Evolutionary conservation across 306 rosid genomes (phyloP).

Genomic region (Fragaria vesca): DNA sequence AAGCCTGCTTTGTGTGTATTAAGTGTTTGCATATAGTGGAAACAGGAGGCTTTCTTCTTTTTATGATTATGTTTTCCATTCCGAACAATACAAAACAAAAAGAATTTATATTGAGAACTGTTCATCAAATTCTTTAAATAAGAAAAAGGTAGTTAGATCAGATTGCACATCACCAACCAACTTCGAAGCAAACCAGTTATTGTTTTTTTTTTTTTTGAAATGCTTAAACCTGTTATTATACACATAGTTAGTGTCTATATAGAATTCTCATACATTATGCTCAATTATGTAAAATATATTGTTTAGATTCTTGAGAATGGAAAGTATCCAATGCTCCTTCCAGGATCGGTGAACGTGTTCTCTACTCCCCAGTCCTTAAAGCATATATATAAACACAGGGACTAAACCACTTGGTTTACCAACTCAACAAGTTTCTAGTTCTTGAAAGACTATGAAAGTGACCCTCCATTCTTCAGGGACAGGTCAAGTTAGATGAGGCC

Average conservation of each 20-base stretch:
- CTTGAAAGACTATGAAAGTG: not conserved
- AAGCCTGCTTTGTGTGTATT: conserved; percentile 7
- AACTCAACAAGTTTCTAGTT: not conserved
- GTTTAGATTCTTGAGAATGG: not conserved
- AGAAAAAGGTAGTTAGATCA: not conserved
- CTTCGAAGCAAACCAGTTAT: not conserved
- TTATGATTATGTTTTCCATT: not conserved
- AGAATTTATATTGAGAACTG: not conserved
- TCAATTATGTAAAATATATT: not conserved
- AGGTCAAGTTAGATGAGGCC: not conserved
- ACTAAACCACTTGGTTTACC: not conserved
- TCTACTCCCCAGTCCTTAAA: not conserved
- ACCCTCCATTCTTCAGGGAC: conserved; percentile 2
- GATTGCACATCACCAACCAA: conserved; percentile 4
- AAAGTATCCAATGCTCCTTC: not conserved
- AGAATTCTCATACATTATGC: not conserved
- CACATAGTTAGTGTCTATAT: not conserved
- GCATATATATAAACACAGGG: not conserved
- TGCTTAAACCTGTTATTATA: not conserved
- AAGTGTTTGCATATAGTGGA: not conserved
- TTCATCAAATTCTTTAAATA: not conserved
- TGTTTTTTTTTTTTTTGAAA: not conserved
- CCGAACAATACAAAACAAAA: not conserved
- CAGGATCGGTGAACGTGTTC: not conserved
- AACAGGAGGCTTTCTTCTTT: conserved; percentile 2